These are phyloP conservation scores for Medicago lupulina DNA, from an alignment of 306 rosid species.

Conservation along the genomic window DNA sequence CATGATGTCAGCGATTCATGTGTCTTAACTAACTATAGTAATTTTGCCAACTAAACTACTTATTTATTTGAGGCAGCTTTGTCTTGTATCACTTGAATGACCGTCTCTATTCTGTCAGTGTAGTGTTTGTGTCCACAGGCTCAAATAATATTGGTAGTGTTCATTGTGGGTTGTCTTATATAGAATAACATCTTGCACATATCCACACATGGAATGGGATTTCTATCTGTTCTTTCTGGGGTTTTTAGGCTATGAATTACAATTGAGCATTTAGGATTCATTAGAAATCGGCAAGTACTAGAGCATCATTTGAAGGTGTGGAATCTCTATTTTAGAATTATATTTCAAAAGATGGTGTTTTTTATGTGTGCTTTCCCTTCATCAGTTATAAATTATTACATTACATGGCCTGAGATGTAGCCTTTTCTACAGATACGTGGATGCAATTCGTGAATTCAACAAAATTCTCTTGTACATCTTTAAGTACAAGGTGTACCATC, in stretches of 20 bases:
- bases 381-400: neutral
- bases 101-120: neutral
- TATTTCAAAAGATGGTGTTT: conserved; percentile 2
- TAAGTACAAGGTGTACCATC: conserved; percentile 82
- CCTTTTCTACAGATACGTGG: conserved; percentile 71
- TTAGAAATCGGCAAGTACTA: neutral
- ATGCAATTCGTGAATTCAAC: conserved; percentile 89
- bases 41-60: neutral
- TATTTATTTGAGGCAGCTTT: neutral
- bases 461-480: conserved; percentile 84
- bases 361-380: neutral
- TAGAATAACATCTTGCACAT: neutral
- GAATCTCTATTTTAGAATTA: neutral
- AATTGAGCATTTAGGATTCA: neutral
- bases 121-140: neutral
- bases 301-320: neutral
- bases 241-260: conserved; percentile 19
- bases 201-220: neutral
- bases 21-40: neutral
- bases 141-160: neutral
- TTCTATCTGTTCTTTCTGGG: neutral
- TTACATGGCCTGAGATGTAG: neutral
- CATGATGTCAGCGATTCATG: neutral
- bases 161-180: neutral
- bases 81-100: conserved; percentile 5